A percentile compares a stretch with the other conserved stretches of the same genome.
These are phyloP conservation scores for Naganishia kalamii DNA, from an alignment of 768 basidiomycete species.

Conservation along the genomic window DNA sequence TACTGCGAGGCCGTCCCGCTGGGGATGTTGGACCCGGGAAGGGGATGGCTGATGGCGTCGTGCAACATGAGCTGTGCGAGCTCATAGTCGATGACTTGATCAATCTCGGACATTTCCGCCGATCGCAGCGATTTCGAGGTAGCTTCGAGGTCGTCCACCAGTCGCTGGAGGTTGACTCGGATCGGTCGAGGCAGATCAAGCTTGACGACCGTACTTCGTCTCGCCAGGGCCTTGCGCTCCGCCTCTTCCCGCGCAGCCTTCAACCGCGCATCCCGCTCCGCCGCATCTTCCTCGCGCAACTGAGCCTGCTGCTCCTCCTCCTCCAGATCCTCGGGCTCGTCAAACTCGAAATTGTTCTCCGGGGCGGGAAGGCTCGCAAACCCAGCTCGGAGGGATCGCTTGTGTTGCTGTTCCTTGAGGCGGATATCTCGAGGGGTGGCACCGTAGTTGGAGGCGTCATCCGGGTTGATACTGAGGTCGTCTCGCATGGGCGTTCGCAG, in stretches of 20 bases:
- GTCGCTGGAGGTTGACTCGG: slow-evolving; percentile 63
- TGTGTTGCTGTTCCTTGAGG: slow-evolving; percentile 58
- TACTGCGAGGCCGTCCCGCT: slow-evolving; percentile 64
- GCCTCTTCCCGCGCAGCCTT: slow-evolving; percentile 65
- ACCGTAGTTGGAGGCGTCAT: slow-evolving; percentile 54
- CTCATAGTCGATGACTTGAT: slow-evolving; percentile 67
- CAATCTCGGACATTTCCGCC: slow-evolving; percentile 52
- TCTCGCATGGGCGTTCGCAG: slow-evolving; percentile 93
- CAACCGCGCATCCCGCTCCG: slow-evolving; percentile 75
- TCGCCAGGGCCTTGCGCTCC: slow-evolving; percentile 68
- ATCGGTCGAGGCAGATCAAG: slow-evolving; percentile 76
- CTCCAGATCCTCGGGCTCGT: slow-evolving; percentile 81
- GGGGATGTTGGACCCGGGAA: slow-evolving; percentile 76
- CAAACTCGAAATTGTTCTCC: slow-evolving; percentile 93
- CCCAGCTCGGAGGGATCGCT: slow-evolving; percentile 69
- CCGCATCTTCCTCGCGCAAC: slow-evolving; percentile 75
- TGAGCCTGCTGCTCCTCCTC: slow-evolving; percentile 47
- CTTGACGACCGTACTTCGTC: slow-evolving; percentile 75
- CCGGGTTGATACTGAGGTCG: slow-evolving; percentile 77
- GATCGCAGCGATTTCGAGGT: slow-evolving; percentile 18
- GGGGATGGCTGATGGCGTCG: slow-evolving; percentile 76
- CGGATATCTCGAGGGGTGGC: slow-evolving; percentile 73
- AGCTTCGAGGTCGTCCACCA: slow-evolving; percentile 58
- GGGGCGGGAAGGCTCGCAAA: slow-evolving; percentile 82
- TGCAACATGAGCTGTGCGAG: slow-evolving; percentile 73